Conservation (phyloP, 2,329 filamentous ascomycete species). For the Sporothrix protearum region DNA sequence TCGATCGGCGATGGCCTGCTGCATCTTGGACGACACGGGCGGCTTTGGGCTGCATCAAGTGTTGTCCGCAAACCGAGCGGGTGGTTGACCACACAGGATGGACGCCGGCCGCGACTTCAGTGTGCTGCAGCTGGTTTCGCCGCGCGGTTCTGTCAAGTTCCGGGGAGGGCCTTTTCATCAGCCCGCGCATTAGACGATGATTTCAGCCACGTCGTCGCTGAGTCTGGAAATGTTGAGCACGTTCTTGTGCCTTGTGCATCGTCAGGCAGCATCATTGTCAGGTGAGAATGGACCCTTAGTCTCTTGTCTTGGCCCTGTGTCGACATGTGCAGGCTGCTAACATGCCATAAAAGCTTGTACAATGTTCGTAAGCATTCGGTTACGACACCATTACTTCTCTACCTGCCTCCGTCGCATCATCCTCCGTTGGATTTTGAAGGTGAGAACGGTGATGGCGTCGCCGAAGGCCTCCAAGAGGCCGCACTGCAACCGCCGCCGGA, state of each 20-base stretch:
- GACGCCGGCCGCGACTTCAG: not conserved
- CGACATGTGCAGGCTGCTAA: not conserved
- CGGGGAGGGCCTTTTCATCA: not conserved
- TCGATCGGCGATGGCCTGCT: slow-evolving; percentile 11
- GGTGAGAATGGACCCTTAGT: slow-evolving; percentile 39
- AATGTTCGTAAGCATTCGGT: slow-evolving; percentile 42
- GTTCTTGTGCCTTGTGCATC: slow-evolving; percentile 48
- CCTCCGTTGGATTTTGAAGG: not conserved
- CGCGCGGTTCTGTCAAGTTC: not conserved
- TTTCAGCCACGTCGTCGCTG: not conserved
- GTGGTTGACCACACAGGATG: not conserved
- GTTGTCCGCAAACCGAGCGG: not conserved
- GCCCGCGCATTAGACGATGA: not conserved
- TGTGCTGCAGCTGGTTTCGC: not conserved
- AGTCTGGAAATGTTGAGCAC: slow-evolving; percentile 36
- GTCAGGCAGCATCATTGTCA: slow-evolving; percentile 48
- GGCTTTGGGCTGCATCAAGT: not conserved
- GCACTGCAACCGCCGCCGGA: slow-evolving; percentile 37
- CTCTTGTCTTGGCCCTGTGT: not conserved
- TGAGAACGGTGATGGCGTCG: not conserved
- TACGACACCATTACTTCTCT: slow-evolving; percentile 49
- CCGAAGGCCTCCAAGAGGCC: not conserved
- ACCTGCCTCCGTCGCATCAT: slow-evolving; percentile 51
- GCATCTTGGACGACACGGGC: not conserved
- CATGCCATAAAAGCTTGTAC: slow-evolving; percentile 44